Base-by-base conservation (phyloP, 352 stramenopile genomes). In the Phytophthora cryptogea region DNA sequence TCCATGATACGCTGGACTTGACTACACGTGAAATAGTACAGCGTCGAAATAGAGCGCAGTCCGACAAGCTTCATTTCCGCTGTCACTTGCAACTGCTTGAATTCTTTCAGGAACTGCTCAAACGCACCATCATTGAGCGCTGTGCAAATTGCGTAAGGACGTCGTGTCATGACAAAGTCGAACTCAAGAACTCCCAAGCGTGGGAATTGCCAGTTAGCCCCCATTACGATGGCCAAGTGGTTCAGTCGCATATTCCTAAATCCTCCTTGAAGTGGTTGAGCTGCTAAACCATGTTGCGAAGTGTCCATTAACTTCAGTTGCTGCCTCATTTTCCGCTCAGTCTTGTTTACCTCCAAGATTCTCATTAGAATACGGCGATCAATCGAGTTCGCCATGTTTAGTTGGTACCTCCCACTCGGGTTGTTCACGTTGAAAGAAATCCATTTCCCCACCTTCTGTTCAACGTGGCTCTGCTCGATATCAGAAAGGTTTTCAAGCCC, bases 1-100 rank as follows among this genome's bases (percentile, higher is more conserved):
- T 92, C 83, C 83, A 92, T 92, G 37, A 92, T 55, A 8, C 83
- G 78, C 66, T 92, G 83, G 20, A 65, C 44, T 31, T 92, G 83
- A 46, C 72, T 82, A 49, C 76, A 83, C 10, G 82, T 84, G 37
- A 90, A 92, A 47, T 83, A 92, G 49, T 89, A 92, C 20, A 72
- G 51, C 28, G 74, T 86, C 9, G 83, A 92, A 32, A 92, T 85
- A 1, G 74, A 83, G 8, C 83, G 83, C 26, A 92, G 49, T 0
- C 83, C 83, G 13, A 92, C 63, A 33, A 92, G 54, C 36, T 92
- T 90, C 56, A 85, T 77, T 57, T 90, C 80, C 5, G 75, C 67
- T 2, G 59, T 57, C 20, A 88, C 78, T 14, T 78, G 74, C 5
- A 92, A 61, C 44, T 83, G 72, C 59, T 90, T 92, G 66, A 92